phyloP scores from a whole-genome alignment of 768 basidiomycete species.

The Sarcomyxa edulis region DNA sequence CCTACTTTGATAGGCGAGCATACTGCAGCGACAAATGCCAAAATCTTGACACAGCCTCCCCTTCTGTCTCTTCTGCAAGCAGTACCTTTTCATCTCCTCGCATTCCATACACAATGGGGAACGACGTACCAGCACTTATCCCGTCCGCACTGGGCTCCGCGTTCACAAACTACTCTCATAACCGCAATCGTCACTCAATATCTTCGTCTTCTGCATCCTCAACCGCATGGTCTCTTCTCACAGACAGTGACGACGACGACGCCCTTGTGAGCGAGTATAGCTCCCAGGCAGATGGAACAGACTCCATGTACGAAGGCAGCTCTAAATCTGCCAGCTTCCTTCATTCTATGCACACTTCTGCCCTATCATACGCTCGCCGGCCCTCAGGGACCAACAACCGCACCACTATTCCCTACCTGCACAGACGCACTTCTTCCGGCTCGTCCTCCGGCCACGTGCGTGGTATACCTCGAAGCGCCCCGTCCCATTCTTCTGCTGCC shows the following conservation, averaged over 20 bases:
- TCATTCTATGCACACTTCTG: constrained; percentile 33
- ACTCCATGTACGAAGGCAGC: constrained; percentile 32
- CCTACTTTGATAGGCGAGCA: constrained; percentile 42
- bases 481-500: constrained; percentile 35
- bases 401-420: constrained; percentile 52
- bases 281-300: constrained; percentile 37
- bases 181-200: constrained; percentile 44
- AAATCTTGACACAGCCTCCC: constrained; percentile 55
- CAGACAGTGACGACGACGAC: constrained; percentile 61
- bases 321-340: constrained; percentile 35
- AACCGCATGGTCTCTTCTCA: constrained; percentile 58
- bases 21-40: constrained; percentile 74
- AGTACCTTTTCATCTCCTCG: constrained; percentile 67
- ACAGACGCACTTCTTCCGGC: constrained; percentile 46
- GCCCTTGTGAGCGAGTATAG: constrained; percentile 25
- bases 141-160: constrained; percentile 60
- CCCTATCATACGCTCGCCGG: constrained; percentile 60
- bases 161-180: constrained; percentile 33
- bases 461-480: constrained; percentile 37
- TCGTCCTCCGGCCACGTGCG: constrained; percentile 32
- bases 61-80: constrained; percentile 61
- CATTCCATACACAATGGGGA: constrained; percentile 44
- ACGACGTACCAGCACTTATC: constrained; percentile 64
- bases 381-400: constrained; percentile 69
- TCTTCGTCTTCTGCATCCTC: constrained; percentile 64